A percentile compares a stretch with the other conserved stretches of the same genome.
phyloP scores from a whole-genome alignment of 1,284 basidiomycete genomes.

The Boletus semigastroideus region DNA sequence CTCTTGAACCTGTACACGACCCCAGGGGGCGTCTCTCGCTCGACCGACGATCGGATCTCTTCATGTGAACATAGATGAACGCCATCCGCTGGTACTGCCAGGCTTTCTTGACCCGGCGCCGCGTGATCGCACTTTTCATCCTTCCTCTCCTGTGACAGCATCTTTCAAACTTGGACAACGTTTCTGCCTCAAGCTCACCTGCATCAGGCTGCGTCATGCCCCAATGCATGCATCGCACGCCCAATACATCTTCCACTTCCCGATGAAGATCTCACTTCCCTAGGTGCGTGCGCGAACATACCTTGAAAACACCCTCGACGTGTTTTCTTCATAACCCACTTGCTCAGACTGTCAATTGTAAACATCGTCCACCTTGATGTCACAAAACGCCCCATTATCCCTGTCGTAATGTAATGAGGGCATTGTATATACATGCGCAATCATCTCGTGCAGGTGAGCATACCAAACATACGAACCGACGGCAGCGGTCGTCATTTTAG shows the following conservation, averaged over 20 bases:
- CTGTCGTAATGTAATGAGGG: constrained; percentile 26
- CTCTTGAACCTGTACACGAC: no score
- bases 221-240: constrained; percentile 10
- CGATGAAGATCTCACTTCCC: constrained; percentile 23
- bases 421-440: constrained; percentile 25
- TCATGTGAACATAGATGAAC: constrained; percentile 5
- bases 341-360: not conserved
- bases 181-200: constrained; percentile 27
- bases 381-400: constrained; percentile 11
- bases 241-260: constrained; percentile 26
- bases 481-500: constrained; percentile 1
- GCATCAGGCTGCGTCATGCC: constrained; percentile 9
- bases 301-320: constrained; percentile 12
- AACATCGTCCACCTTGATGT: constrained; percentile 5
- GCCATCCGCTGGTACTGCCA: not conserved
- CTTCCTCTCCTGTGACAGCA: constrained; percentile 16
- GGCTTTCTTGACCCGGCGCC: not conserved
- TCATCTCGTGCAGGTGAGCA: constrained; percentile 11
- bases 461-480: not conserved
- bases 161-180: constrained; percentile 27
- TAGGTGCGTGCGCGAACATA: constrained; percentile 13
- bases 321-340: constrained; percentile 29
- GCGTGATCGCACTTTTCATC: constrained; percentile 9
- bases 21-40: not conserved
- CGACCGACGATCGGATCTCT: constrained; percentile 5